These are phyloP conservation scores for Backusella macrospora DNA, from an alignment of 192 early-diverging fungal genomes.

Conservation along the genomic window DNA sequence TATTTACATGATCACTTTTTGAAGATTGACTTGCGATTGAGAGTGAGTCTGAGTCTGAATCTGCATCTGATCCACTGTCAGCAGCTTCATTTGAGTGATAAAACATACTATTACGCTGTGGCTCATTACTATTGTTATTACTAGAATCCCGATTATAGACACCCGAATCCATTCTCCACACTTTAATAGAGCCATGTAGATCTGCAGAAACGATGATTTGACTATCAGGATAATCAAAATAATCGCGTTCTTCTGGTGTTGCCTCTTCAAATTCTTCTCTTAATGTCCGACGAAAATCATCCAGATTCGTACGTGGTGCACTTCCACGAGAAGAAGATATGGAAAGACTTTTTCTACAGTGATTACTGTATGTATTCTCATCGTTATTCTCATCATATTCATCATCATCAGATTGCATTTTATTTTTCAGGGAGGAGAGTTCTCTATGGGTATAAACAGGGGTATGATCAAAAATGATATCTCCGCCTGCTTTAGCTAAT, in stretches of 20 bases:
- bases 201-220: constrained; percentile 70
- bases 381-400: background rate
- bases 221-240: constrained; percentile 45
- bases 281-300: background rate
- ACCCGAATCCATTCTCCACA: constrained; percentile 65
- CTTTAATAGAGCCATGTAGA: constrained; percentile 60
- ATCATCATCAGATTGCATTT: background rate
- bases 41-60: background rate
- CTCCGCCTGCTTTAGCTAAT: constrained; percentile 53
- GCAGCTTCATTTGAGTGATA: background rate
- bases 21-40: background rate
- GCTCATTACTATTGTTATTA: background rate
- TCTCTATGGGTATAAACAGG: constrained; percentile 45
- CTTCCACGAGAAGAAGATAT: background rate
- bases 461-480: constrained; percentile 46
- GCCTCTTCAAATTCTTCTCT: constrained; percentile 16
- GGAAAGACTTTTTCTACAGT: constrained; percentile 3
- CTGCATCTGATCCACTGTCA: background rate
- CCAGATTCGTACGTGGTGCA: background rate
- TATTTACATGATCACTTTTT: background rate
- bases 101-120: background rate
- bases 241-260: constrained; percentile 1
- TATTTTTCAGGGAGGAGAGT: background rate
- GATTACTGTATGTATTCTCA: background rate
- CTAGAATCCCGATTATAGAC: constrained; percentile 21